Evolutionary conservation across 164 flowering plant species (phyloP), one percentile per base, ranked within the genome.

Genomic region (Buxus sempervirens): DNA sequence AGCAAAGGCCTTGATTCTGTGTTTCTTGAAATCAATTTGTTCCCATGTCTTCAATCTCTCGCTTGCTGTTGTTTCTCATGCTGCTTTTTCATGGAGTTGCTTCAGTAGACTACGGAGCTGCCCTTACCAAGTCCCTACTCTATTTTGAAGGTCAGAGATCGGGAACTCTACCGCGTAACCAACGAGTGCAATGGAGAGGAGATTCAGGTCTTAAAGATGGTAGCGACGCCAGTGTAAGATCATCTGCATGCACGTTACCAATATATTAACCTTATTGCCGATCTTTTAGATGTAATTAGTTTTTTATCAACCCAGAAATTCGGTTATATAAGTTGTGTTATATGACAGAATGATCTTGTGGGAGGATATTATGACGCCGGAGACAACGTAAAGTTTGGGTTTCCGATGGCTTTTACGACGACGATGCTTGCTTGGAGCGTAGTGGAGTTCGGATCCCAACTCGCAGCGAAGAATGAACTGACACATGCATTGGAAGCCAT

Each of bases 321-420:
- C n/a, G n/a, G n/a, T n/a, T n/a, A n/a, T n/a, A n/a, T n/a, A n/a
- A n/a, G n/a, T n/a, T n/a, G n/a, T n/a, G n/a, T n/a, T n/a, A n/a
- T n/a, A n/a, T n/a, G n/a, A 56, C 68, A 85, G 91, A 48, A 80
- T 70, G 78, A 85, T 76, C 78, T 85, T 7, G 66, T 45, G 12
- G 88, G 88, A 67, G 91, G 88, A 22, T 85, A 85, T 69, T 82
- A 83, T 23, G 88, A 86, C 41, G 77, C 90, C 0, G 88, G 90
- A 0, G 88, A 86, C 81, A 83, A 85, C 20, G 82, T 87, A 51
- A 87, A 87, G 73, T 82, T 87, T 32, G 87, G 88, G 20, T 76
- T 86, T 57, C 83, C 90, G 0, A 58, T 79, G 81, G 88, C 88
- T 9, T 86, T 72, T 78, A 81, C 88, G 4, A 38, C 75, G 4